These are phyloP conservation scores for Euphrasia arctica DNA, from an alignment of 305 asterid genomes.

Conservation along the genomic window DNA sequence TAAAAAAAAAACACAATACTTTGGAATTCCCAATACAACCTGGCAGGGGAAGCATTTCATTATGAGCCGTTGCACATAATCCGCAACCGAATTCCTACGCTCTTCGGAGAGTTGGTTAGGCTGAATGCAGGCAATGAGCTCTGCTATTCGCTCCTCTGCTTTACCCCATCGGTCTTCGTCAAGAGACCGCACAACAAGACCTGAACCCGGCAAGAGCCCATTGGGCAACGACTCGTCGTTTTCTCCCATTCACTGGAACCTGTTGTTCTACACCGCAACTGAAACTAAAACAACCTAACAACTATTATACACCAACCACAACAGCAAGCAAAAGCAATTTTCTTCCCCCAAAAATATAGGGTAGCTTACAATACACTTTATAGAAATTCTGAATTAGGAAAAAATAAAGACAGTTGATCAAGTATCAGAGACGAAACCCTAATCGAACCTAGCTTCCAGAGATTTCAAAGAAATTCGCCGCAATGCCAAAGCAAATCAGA, in stretches of 20 bases:
- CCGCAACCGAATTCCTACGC: conserved; percentile 80
- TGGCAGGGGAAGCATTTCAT: conserved; percentile 76
- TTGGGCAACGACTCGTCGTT: conserved; percentile 63
- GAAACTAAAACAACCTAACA: conserved; percentile 8
- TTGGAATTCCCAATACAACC: conserved; percentile 39
- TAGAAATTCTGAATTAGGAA: too few relatives aligned
- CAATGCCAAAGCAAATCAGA: conserved; percentile 34
- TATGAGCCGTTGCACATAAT: conserved; percentile 73
- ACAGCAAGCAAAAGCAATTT: conserved; percentile 18
- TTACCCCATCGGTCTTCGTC: conserved; percentile 66
- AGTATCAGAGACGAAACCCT: conserved; percentile 36
- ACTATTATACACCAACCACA: conserved; percentile 20
- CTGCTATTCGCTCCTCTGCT: conserved; percentile 78
- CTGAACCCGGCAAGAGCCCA: conserved; percentile 66
- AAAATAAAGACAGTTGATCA: conserved; percentile 26
- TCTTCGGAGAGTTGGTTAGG: conserved; percentile 76
- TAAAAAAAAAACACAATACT: conserved; percentile 6
- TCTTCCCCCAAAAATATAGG: conserved; percentile 20
- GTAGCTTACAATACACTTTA: neutral
- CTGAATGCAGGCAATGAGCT: conserved; percentile 80
- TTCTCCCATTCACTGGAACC: conserved; percentile 68
- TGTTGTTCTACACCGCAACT: conserved; percentile 26
- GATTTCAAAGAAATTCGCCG: conserved; percentile 18
- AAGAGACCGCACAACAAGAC: conserved; percentile 44
- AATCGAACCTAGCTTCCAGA: conserved; percentile 26